Conservation (phyloP, 192 early-diverging fungal genomes). For the Backusella luteola region DNA sequence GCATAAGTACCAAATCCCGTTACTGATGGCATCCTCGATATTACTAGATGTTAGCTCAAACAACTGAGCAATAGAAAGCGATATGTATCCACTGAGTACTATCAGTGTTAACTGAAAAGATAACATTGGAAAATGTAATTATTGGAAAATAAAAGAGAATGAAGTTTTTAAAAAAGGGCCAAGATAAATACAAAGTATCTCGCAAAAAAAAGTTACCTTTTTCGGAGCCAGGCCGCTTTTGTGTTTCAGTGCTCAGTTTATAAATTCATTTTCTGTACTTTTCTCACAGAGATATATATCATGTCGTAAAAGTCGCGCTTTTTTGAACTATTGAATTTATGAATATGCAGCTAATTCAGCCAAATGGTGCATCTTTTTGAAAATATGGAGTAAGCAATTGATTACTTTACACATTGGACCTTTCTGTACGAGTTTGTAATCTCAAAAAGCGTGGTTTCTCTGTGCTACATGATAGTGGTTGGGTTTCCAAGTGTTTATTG, state of each 20-base stretch:
- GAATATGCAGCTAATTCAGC: neutral
- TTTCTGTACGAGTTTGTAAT: neutral
- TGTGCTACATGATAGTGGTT: neutral
- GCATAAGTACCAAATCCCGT: neutral
- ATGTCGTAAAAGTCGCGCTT: neutral
- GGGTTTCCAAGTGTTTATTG: neutral
- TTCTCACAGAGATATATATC: neutral
- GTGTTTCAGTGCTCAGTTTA: neutral
- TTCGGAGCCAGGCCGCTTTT: neutral
- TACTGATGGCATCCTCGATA: neutral
- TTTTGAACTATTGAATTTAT: neutral
- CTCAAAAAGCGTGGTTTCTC: neutral
- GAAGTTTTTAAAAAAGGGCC: neutral
- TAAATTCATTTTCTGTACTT: neutral
- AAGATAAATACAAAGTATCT: neutral
- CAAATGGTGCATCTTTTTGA: too few relatives aligned
- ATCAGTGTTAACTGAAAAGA: too few relatives aligned
- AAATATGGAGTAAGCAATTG: neutral
- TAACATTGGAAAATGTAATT: neutral
- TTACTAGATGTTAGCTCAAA: neutral
- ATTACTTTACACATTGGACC: neutral
- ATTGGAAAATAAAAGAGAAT: neutral
- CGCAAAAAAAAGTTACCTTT: neutral
- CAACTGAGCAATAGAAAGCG: neutral
- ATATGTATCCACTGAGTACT: neutral